phyloP scores from a whole-genome alignment of 345 rosid genomes.

The Cardiospermum halicacabum region DNA sequence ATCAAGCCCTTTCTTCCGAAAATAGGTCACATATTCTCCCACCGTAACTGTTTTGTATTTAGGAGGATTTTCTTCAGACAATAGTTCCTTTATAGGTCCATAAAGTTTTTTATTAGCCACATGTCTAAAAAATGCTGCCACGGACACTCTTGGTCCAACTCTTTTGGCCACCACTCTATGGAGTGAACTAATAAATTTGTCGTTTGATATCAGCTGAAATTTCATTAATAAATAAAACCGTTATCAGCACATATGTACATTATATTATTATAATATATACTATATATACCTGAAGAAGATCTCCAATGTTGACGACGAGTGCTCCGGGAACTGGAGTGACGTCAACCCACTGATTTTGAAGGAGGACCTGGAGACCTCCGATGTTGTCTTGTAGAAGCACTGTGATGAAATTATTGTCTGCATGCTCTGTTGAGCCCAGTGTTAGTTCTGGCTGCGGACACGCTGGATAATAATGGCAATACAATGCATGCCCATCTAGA shows the following conservation, averaged over 20 bases:
- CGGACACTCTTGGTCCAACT: conserved; percentile 30
- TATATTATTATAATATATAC: too few species aligned
- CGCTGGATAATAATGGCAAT: conserved; percentile 49
- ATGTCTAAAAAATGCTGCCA: conserved; percentile 32
- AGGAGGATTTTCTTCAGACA: conserved; percentile 23
- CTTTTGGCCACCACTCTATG: conserved; percentile 30
- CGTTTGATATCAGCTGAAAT: conserved; percentile 36
- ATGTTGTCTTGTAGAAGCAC: conserved; percentile 56
- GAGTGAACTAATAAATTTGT: conserved; percentile 27
- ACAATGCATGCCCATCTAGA: conserved; percentile 23
- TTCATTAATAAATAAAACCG: too few species aligned
- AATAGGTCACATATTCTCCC: conserved; percentile 6
- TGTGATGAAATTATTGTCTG: conserved; percentile 44
- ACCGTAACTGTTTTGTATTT: conserved; percentile 16
- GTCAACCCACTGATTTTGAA: conserved; percentile 38
- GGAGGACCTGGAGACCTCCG: conserved; percentile 52
- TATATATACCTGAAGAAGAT: conserved; percentile 43
- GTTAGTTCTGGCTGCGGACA: conserved; percentile 58
- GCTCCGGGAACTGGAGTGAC: conserved; percentile 45
- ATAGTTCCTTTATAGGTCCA: conserved; percentile 25
- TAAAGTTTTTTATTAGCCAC: conserved; percentile 13
- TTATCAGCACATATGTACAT: too few species aligned
- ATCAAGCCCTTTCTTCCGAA: conserved; percentile 14
- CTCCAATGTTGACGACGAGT: conserved; percentile 49
- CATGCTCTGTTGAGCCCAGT: conserved; percentile 40